Conservation (phyloP, 768 basidiomycete species). For the Mrakia frigida region DNA sequence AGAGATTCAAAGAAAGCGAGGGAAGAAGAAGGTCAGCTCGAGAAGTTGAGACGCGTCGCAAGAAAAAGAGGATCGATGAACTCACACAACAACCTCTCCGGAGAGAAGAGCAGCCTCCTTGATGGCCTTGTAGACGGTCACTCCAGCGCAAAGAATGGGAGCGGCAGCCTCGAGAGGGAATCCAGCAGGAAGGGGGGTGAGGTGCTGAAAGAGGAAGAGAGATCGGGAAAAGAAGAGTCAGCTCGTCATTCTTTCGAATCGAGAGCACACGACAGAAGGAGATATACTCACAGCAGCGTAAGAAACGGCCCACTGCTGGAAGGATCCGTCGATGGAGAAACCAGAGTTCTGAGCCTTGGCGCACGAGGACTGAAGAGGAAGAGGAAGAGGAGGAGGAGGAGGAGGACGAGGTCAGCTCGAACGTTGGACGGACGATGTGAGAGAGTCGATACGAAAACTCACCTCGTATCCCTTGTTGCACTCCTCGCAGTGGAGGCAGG, state of each 20-base stretch:
- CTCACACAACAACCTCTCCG: conserved; percentile 26
- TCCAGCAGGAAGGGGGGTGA: conserved; percentile 72
- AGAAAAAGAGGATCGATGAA: neutral
- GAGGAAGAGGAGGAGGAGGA: neutral
- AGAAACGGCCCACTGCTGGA: conserved; percentile 48
- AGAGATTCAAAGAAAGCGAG: no score
- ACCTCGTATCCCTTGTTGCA: conserved; percentile 68
- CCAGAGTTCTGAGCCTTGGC: conserved; percentile 58
- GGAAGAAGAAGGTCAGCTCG: neutral
- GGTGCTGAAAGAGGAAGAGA: conserved; percentile 49
- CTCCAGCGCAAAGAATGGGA: conserved; percentile 64
- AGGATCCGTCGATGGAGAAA: conserved; percentile 71
- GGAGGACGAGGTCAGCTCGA: neutral
- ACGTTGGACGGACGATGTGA: neutral
- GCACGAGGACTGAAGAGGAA: conserved; percentile 54
- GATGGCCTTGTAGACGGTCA: conserved; percentile 42
- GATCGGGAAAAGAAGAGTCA: neutral
- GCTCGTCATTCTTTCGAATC: neutral
- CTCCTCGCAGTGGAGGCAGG: conserved; percentile 67
- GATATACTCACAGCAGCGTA: neutral
- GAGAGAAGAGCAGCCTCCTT: conserved; percentile 11
- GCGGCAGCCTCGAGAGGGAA: conserved; percentile 55
- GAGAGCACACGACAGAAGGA: conserved; percentile 43
- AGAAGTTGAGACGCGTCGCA: neutral
- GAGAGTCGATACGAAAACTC: neutral